phyloP scores from a whole-genome alignment of 768 basidiomycete species.

The Epithele typhae region DNA sequence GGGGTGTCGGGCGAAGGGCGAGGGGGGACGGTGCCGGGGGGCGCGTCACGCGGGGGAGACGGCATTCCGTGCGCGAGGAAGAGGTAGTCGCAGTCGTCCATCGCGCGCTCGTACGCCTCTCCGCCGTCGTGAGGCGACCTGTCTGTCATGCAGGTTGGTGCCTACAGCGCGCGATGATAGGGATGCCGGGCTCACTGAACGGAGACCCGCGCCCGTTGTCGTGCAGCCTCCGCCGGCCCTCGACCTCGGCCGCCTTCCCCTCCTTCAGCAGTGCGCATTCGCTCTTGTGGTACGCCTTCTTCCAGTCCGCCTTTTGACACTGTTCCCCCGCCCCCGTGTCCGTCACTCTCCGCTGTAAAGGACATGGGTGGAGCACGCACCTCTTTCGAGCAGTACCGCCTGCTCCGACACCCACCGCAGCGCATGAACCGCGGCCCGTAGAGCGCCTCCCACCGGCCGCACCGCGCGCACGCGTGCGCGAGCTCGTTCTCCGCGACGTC shows the following conservation, averaged over 20 bases:
- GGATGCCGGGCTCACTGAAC: no score
- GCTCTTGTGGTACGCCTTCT: neutral
- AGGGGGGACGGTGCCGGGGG: neutral
- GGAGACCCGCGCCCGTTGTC: slow-evolving; percentile 1
- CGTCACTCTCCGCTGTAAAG: no score
- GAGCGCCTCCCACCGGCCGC: slow-evolving; percentile 5
- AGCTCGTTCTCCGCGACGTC: slow-evolving; percentile 1
- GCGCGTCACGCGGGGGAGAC: neutral
- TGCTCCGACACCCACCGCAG: slow-evolving; percentile 2
- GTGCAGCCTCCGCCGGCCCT: neutral
- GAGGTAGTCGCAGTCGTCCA: neutral
- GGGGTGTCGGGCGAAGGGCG: neutral
- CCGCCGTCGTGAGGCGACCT: neutral
- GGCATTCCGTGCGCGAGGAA: neutral
- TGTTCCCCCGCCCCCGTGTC: neutral
- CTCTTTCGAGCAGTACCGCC: slow-evolving; percentile 6
- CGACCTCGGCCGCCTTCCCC: slow-evolving; percentile 1
- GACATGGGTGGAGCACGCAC: neutral
- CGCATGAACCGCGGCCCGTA: slow-evolving; percentile 3
- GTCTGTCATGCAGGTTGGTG: no score
- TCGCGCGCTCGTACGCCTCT: neutral
- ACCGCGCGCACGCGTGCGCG: slow-evolving; percentile 5
- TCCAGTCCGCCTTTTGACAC: slow-evolving; percentile 10
- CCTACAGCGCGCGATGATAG: no score
- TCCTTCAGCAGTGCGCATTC: slow-evolving; percentile 3